These are phyloP conservation scores for Microdochium bolleyi DNA, from an alignment of 2,329 filamentous ascomycete genomes.

Conservation along the genomic window DNA sequence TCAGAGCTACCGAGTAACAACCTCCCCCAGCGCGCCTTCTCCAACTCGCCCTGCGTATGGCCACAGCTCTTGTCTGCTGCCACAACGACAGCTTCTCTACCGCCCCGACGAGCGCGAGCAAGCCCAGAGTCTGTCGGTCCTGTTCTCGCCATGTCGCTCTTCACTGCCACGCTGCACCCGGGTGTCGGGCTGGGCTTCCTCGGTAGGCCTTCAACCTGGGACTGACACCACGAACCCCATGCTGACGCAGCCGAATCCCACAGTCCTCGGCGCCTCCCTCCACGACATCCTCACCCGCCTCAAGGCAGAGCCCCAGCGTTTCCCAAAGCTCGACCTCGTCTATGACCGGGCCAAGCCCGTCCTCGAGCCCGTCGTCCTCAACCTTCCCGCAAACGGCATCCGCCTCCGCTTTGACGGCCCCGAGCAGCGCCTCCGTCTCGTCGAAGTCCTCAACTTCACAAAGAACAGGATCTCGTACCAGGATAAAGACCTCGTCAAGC, in stretches of 20 bases:
- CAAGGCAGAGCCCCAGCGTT: slow-evolving; percentile 77
- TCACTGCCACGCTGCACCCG: slow-evolving; percentile 21
- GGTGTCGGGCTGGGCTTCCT: slow-evolving; percentile 21
- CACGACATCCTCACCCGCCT: slow-evolving; percentile 83
- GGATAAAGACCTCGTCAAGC: slow-evolving; percentile 61
- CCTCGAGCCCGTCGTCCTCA: slow-evolving; percentile 64
- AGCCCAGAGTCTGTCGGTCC: not conserved
- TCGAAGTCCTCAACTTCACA: slow-evolving; percentile 86
- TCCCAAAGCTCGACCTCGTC: slow-evolving; percentile 73
- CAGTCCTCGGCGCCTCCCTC: slow-evolving; percentile 83
- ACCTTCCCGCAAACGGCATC: slow-evolving; percentile 77
- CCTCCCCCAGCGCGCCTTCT: not conserved
- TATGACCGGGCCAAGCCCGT: slow-evolving; percentile 74
- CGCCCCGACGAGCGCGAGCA: not conserved
- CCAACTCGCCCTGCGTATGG: not conserved
- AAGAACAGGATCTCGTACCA: slow-evolving; percentile 73
- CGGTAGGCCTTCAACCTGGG: slow-evolving; percentile 9
- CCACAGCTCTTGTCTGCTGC: not conserved
- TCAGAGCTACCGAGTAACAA: not conserved
- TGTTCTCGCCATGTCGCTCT: slow-evolving; percentile 16
- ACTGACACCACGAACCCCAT: not conserved
- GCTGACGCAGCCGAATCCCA: slow-evolving; percentile 4
- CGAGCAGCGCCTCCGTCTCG: slow-evolving; percentile 82
- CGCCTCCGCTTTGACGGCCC: slow-evolving; percentile 88
- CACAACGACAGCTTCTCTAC: not conserved